Percentiles rank a stretch among this genome's conserved stretches.
Conservation (phyloP, 306 rosid genomes). For the Vigna mungo region DNA sequence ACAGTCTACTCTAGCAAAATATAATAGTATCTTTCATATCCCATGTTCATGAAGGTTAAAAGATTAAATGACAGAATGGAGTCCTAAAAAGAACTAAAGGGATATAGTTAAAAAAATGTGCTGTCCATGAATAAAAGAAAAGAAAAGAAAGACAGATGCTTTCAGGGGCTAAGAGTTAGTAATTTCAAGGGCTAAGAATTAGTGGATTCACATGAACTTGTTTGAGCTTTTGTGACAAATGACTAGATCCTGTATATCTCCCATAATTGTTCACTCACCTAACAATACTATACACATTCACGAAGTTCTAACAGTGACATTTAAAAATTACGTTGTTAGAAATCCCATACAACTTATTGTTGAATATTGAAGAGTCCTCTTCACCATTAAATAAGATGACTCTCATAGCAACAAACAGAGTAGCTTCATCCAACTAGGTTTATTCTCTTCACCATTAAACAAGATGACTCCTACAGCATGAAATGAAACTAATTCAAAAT, state of each 20-base stretch:
- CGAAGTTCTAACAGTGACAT: slow-evolving; percentile 25
- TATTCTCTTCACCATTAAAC: slow-evolving; percentile 21
- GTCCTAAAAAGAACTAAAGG: slow-evolving; percentile 6
- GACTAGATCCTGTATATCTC: not conserved
- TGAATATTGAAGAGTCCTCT: not conserved
- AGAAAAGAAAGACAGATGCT: slow-evolving; percentile 1
- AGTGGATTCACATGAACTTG: not conserved
- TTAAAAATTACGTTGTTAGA: not conserved
- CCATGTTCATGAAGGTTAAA: slow-evolving; percentile 22
- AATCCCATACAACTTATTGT: not conserved
- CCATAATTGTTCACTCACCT: not conserved
- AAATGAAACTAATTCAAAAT: slow-evolving; percentile 30
- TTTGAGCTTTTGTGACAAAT: not conserved
- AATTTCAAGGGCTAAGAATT: not conserved
- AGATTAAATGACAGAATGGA: not conserved
- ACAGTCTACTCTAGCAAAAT: not conserved
- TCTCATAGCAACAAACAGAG: too few relatives aligned
- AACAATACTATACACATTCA: slow-evolving; percentile 14
- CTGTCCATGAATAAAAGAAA: slow-evolving; percentile 1
- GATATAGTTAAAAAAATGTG: not conserved
- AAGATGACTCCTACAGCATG: not conserved
- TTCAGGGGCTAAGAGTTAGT: slow-evolving; percentile 4
- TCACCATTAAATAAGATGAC: slow-evolving; percentile 11
- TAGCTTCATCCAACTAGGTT: not conserved
- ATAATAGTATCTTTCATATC: not conserved